A percentile compares a stretch with the other conserved stretches of the same genome.
These are phyloP conservation scores for Paragyromitra xinjiangensis DNA, from an alignment of 495 filamentous ascomycete species.

Conservation along the genomic window DNA sequence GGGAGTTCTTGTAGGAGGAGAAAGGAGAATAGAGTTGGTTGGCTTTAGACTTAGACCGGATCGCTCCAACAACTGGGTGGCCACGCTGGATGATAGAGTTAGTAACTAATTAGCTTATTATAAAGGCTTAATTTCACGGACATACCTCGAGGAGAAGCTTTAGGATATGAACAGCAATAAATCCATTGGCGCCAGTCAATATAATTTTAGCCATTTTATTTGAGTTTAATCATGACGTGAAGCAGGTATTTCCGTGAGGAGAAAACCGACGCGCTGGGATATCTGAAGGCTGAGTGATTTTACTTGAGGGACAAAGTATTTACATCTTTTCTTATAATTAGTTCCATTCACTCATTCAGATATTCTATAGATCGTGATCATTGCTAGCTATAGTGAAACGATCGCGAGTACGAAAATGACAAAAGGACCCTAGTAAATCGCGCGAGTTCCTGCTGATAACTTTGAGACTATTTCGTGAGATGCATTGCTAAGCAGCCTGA, in stretches of 20 bases:
- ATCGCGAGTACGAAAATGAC: too few relatives aligned
- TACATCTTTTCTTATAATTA: neutral
- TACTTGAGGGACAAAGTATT: neutral
- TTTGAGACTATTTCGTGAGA: too few relatives aligned
- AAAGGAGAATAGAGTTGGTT: slow-evolving; percentile 57
- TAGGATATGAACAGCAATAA: slow-evolving; percentile 13
- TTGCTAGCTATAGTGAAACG: neutral
- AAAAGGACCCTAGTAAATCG: neutral
- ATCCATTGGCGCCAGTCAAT: slow-evolving; percentile 31
- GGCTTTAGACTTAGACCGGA: slow-evolving; percentile 52
- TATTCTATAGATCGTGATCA: neutral
- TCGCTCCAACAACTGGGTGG: slow-evolving; percentile 8
- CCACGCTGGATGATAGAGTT: neutral
- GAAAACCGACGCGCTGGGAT: neutral
- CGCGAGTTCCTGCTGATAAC: neutral
- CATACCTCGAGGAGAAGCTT: slow-evolving; percentile 15
- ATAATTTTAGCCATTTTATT: slow-evolving; percentile 8
- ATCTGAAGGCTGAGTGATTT: neutral
- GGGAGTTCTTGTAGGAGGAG: slow-evolving; percentile 55
- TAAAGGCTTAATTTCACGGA: neutral
- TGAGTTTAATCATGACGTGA: neutral
- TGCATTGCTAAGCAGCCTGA: too few relatives aligned
- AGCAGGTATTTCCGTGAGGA: neutral
- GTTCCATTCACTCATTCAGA: neutral
- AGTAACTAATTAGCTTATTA: neutral